Conservation (phyloP, 129 eudicot species). For the Dittrichia graveolens region DNA sequence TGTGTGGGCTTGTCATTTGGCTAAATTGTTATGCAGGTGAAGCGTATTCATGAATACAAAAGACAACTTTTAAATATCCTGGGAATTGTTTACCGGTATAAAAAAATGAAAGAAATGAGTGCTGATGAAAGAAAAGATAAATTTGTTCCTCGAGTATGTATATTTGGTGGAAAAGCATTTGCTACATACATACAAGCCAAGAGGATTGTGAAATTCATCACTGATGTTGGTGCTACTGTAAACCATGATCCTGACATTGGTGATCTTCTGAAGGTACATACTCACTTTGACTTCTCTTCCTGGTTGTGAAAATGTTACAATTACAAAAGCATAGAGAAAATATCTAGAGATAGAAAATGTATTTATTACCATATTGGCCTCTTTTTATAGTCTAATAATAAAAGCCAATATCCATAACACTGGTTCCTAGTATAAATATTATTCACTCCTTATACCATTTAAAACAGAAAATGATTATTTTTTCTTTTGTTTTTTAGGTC, state of each 20-base stretch:
- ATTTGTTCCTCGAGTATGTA: constrained; percentile 86
- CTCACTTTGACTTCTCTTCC: constrained; percentile 3
- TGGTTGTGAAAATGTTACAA: neutral
- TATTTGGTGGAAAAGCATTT: constrained; percentile 98
- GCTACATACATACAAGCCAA: constrained; percentile 92
- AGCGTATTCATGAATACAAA: constrained; percentile 93
- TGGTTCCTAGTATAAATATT: neutral
- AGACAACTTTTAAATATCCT: constrained; percentile 74
- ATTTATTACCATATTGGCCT: neutral
- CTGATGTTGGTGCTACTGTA: constrained; percentile 82
- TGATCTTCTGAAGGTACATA: constrained; percentile 73
- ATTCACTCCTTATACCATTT: too few relatives aligned
- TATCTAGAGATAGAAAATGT: too few relatives aligned
- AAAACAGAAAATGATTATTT: neutral
- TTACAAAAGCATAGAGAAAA: neutral
- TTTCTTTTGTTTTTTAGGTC: constrained; percentile 49
- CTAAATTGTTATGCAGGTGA: constrained; percentile 47
- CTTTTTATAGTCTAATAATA: neutral
- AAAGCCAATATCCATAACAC: neutral
- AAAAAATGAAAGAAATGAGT: constrained; percentile 91
- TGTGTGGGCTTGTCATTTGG: neutral
- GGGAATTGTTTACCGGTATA: constrained; percentile 88
- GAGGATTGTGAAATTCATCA: constrained; percentile 89
- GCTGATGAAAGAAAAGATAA: constrained; percentile 63
- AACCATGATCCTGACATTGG: constrained; percentile 94